These are phyloP conservation scores for Pseudozyma flocculosa DNA, from an alignment of 1,284 basidiomycete genomes.

Conservation along the genomic window DNA sequence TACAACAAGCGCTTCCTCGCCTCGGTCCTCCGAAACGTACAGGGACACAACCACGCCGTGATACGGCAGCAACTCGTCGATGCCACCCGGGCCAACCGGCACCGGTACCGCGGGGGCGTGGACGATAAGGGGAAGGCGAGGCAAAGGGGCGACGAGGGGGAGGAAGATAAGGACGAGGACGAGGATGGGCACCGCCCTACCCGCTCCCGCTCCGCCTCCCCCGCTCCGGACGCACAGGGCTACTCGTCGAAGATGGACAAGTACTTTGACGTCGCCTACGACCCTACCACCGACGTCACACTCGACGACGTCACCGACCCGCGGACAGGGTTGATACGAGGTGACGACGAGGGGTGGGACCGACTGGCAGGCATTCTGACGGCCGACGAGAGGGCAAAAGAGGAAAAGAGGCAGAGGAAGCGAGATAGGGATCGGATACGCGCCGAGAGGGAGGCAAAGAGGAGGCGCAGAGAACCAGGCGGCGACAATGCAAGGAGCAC, in stretches of 20 bases:
- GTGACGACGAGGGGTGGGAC: slow-evolving; percentile 22
- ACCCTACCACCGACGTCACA: slow-evolving; percentile 13
- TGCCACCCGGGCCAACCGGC: background rate
- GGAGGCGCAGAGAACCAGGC: background rate
- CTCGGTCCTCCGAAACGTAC: slow-evolving; percentile 35
- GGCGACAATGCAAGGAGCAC: too few relatives aligned
- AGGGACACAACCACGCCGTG: slow-evolving; percentile 41
- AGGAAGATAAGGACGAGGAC: background rate
- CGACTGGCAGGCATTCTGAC: too few relatives aligned
- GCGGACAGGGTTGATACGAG: slow-evolving; percentile 8
- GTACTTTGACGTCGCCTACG: slow-evolving; percentile 40
- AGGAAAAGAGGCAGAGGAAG: slow-evolving; percentile 1
- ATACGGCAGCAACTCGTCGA: slow-evolving; percentile 13
- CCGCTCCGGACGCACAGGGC: too few relatives aligned
- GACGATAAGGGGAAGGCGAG: background rate
- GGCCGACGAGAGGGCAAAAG: too few relatives aligned
- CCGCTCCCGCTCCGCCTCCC: too few relatives aligned
- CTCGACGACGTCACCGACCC: slow-evolving; percentile 11
- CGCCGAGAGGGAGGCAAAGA: slow-evolving; percentile 2
- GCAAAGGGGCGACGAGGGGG: background rate
- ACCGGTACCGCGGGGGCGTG: too few relatives aligned
- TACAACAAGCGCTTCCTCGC: slow-evolving; percentile 43
- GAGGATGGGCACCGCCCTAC: background rate
- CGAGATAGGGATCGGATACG: slow-evolving; percentile 3
- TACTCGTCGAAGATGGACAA: slow-evolving; percentile 46